Percentiles rank a stretch among this genome's conserved stretches.
Evolutionary conservation across 441 rosid species (phyloP).

Genomic region (Lepidium campestre): DNA sequence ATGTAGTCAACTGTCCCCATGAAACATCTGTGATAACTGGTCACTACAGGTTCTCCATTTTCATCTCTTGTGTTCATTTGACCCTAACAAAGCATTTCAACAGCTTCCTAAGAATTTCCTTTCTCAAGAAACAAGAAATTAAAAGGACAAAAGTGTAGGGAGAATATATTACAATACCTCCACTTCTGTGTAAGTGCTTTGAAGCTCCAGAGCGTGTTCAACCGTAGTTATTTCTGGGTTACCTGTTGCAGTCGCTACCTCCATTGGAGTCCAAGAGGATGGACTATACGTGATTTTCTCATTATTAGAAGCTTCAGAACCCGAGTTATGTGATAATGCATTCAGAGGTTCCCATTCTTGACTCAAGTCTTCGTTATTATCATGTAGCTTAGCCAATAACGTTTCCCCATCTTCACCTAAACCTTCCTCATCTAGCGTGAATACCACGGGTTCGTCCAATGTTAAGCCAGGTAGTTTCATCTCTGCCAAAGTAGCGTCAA

Average conservation of each 20-base stretch:
- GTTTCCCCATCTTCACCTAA: conserved; percentile 41
- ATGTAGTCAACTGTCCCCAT: conserved; percentile 95
- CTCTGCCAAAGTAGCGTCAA: conserved; percentile 27
- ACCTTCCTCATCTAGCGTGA: conserved; percentile 30
- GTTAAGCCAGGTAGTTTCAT: conserved; percentile 36
- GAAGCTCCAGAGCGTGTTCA: conserved; percentile 75
- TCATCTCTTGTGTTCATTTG: conserved; percentile 63
- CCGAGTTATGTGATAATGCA: conserved; percentile 30
- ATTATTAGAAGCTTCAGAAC: conserved; percentile 29
- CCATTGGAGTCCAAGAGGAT: conserved; percentile 76
- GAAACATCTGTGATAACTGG: conserved; percentile 88
- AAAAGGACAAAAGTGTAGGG: not conserved
- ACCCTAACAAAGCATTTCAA: conserved; percentile 38
- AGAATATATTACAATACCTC: conserved; percentile 42
- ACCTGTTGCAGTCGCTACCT: conserved; percentile 83
- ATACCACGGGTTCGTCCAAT: conserved; percentile 27
- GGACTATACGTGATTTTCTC: conserved; percentile 50
- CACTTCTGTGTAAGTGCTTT: conserved; percentile 76
- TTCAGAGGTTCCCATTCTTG: conserved; percentile 21
- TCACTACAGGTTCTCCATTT: conserved; percentile 77
- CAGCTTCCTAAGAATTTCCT: not conserved
- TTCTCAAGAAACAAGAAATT: not conserved
- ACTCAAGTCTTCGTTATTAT: conserved; percentile 23
- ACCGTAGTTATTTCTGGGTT: conserved; percentile 38
- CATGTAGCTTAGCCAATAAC: conserved; percentile 50